These are phyloP conservation scores for Limonium bicolor DNA, from an alignment of 148 eudicot genomes.

Conservation along the genomic window DNA sequence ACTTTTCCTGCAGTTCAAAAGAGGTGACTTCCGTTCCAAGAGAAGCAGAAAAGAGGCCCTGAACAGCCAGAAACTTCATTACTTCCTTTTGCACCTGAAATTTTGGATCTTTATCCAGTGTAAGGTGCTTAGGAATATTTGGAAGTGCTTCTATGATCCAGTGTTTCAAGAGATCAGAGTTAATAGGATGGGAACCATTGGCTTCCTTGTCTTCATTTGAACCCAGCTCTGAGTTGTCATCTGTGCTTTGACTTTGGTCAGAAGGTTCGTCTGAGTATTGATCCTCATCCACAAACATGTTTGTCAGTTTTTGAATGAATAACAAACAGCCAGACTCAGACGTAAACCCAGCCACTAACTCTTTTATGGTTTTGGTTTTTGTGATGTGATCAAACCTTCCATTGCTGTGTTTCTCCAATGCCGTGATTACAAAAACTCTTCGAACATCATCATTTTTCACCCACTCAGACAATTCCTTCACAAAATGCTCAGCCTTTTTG, in stretches of 20 bases:
- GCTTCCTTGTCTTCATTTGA: conserved; percentile 54
- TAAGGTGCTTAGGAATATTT: conserved; percentile 42
- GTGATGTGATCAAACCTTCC: conserved; percentile 77
- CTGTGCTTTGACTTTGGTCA: conserved; percentile 81
- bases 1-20: conserved; percentile 79
- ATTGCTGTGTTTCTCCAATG: conserved; percentile 85
- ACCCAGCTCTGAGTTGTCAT: conserved; percentile 82
- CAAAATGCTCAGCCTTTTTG: conserved; percentile 67
- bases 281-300: conserved; percentile 78
- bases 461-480: conserved; percentile 56
- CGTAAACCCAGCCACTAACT: conserved; percentile 54
- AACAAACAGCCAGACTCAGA: conserved; percentile 77
- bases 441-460: conserved; percentile 54
- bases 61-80: conserved; percentile 88
- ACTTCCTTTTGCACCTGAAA: conserved; percentile 76
- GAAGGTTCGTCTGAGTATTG: conserved; percentile 66
- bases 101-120: conserved; percentile 57
- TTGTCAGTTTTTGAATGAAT: conserved; percentile 52
- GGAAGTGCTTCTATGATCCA: conserved; percentile 89
- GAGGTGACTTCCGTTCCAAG: conserved; percentile 95
- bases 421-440: conserved; percentile 59
- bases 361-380: conserved; percentile 58
- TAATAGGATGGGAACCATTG: conserved; percentile 23
- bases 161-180: conserved; percentile 56
- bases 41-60: conserved; percentile 89